Evolutionary conservation across 108 stramenopile genomes (phyloP), one percentile per base, ranked within the genome.

Genomic region (Aureococcus anophagefferens): DNA sequence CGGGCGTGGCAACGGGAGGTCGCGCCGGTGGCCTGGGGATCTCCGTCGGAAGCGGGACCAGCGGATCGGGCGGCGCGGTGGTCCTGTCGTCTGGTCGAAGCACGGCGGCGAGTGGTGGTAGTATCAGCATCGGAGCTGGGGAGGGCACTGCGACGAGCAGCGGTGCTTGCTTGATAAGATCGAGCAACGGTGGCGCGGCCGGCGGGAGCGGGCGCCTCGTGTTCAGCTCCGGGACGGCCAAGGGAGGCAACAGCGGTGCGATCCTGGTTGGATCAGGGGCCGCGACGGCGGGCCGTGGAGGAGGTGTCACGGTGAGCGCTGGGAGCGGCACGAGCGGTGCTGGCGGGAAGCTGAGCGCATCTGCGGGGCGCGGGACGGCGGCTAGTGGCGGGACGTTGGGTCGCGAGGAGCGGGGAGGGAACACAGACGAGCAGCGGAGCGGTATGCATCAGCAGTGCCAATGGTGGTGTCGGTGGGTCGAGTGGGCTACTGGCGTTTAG

Each of bases 211-310:
- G 73, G 14, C 34, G 29, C 28, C 32, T 74, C 21, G 73, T 74
- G 9, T 35, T 74, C 28, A 68, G 66, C 68, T 51, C 73, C 5
- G 73, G 73, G 16, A 36, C 33, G 30, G 65, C 73, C 28, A 68
- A 11, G 13, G 33, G 30, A 3, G 73, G 73, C 34, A 74, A 74
- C 66, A 68, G 30, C 66, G 73, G 73, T 0, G 9, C 66, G 65
- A 0, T 74, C 9, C 64, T 18, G 16, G 18, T 74, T 17, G 73
- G 73, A 4, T n/a, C 25, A 1, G 73, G 73, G 5, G 35, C 62
- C 4, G 73, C 68, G 31, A 59, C 73, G 15, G 33, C 30, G 9
- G 73, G 73, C 25, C n/a, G 66, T 4, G 73, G 62, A 1, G 73
- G 73, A 1, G 13, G 11, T 1, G 34, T 74, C 35, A 11, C 25